Conservation (phyloP, 192 early-diverging fungal genomes). For the Backusella tuberculispora region DNA sequence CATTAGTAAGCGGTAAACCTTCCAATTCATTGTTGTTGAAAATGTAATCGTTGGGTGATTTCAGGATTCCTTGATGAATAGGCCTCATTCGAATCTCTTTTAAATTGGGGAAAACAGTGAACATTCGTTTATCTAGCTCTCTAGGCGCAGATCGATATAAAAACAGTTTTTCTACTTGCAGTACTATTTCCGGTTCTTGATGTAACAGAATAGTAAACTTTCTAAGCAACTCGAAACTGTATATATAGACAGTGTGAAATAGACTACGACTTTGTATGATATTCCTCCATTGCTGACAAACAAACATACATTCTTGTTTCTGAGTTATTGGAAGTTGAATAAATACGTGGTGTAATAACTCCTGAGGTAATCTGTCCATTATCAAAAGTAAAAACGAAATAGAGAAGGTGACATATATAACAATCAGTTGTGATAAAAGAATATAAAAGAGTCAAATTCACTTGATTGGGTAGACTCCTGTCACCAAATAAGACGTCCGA, state of each 20-base stretch:
- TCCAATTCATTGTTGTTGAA: neutral
- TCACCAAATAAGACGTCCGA: too few relatives aligned
- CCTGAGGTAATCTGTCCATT: neutral
- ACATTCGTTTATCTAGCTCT: neutral
- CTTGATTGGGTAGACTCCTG: too few relatives aligned
- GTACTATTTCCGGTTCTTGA: neutral
- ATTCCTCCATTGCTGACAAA: neutral
- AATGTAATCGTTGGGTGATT: neutral
- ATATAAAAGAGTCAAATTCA: too few relatives aligned
- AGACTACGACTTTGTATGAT: neutral
- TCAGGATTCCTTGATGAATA: neutral
- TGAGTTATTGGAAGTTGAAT: neutral
- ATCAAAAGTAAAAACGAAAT: neutral
- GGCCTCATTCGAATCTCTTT: neutral
- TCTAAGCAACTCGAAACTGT: neutral
- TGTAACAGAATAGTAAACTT: neutral
- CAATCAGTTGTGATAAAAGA: too few relatives aligned
- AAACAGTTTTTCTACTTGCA: neutral
- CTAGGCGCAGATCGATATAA: neutral
- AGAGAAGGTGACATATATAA: too few relatives aligned
- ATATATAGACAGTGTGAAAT: neutral
- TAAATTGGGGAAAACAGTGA: neutral
- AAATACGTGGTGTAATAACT: neutral
- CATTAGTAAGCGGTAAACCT: neutral
- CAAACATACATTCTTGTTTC: neutral